Evolutionary conservation across 78 protist species (phyloP), one percentile per base, ranked within the genome.

Genomic region (Dictyostelium capitatum): DNA sequence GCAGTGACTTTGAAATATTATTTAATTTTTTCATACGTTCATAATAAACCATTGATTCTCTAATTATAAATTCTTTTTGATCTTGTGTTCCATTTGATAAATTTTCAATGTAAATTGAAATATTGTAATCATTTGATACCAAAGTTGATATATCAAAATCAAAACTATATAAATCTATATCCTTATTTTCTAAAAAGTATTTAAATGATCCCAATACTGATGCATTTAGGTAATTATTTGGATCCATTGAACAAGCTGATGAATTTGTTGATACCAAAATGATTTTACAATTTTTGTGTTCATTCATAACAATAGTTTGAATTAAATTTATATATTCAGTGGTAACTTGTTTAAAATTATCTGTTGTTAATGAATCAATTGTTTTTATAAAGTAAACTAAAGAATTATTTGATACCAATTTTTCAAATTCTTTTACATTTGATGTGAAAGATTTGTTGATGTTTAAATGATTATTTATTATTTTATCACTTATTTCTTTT

Each of bases 251-350:
- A 23, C 48, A 57, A 5, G 9, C 23, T 25, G 8, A 9, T 23
- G 62, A 47, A 47, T 74, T 74, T 23, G 48, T 32, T 43, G 80
- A 74, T 7, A 74, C 7, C 5, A 74, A 0, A 0, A 17, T 7
- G 6, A 11, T 43, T 48, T 46, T 6, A 74, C 5, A 28, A 28
- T 10, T 12, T 37, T 11, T 74, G 30, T 12, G 59, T 50, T 4
- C 46, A 50, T 50, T 75, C 17, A 8, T 43, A 10, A 64, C 64
- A 72, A 48, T 78, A 51, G 43, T 75, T 15, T 14, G 64, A 74
- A 23, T 74, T 43, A 48, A 50, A 85, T 48, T 75, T 78, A 84
- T 56, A 47, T 73, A 84, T 14, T 74, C 82, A 72, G 46, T 57
- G 4, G 82, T 74, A 17, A 23, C 6, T 9, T 53, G 19, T 37